Base-by-base conservation (phyloP, 176 grass and related monocot species). In the Metroxylon sagu region DNA sequence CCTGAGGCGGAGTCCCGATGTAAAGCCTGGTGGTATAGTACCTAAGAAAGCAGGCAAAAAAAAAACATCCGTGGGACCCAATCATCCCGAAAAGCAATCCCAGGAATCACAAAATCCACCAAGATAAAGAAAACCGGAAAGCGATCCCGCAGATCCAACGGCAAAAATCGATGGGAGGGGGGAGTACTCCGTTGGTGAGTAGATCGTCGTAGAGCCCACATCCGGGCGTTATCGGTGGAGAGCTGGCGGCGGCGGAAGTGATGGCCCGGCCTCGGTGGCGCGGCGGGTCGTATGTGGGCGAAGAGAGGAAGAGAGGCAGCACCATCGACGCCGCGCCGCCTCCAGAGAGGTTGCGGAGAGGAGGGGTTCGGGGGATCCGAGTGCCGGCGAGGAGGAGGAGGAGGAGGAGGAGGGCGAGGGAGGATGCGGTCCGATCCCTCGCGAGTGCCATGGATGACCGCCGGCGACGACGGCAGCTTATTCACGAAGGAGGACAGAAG, bases 121-220 rank as follows among this genome's bases (percentile, higher is more conserved):
- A 43, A 12, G 10, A 25, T 31, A 56, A 26, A 58, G 26, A 21
- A 29, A 57, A 18, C 16, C 4, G 35, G 31, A 25, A 4, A 43
- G 6, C 1, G 19, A 60, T 25, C 19, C 48, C 39, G n/a, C n/a
- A 52, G 48, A 19, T 61, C 29, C 4, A 51, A 53, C 29, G 17
- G 1, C 21, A 23, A 23, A 23, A 23, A 23, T 23, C 26, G 69
- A 10, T 26, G 67, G 8, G 6, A 35, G 6, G 31, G n/a, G 6
- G 6, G 31, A 43, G 60, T 61, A 92, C 94, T n/a, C 94, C 94
- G 60, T 93, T 93, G 50, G 88, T 98, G 70, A 98, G 85, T 56
- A 98, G 88, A 93, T 98, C 87, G 52, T 98, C 94, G 71, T 93
- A 81, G 26, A 98, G 84, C 49, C 94, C 70, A n/a, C 94, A 98